Conservation (phyloP, 1,139 yeast species). For the Zygosaccharomyces pseudobailii region DNA sequence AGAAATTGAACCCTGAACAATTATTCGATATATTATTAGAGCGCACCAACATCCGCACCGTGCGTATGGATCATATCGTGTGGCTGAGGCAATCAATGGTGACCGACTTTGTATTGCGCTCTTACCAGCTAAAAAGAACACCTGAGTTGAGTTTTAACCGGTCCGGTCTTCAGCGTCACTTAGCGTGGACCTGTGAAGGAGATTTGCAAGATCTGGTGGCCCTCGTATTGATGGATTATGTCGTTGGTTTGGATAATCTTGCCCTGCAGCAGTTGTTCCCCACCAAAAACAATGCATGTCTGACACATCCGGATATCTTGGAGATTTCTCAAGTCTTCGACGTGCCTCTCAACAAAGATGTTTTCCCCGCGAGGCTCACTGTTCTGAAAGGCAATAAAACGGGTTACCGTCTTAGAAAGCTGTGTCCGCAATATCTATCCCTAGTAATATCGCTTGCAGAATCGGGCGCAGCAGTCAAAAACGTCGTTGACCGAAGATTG, state of each 20-base stretch:
- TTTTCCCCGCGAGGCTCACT: slow-evolving; percentile 13
- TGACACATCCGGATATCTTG: slow-evolving; percentile 17
- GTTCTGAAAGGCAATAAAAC: slow-evolving; percentile 21
- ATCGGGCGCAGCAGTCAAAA: slow-evolving; percentile 2
- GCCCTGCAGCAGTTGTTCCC: slow-evolving; percentile 23
- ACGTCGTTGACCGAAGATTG: slow-evolving; percentile 3
- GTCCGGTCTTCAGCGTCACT: slow-evolving; percentile 30
- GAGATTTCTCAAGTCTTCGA: slow-evolving; percentile 22
- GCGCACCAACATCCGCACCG: neutral
- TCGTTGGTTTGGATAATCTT: slow-evolving; percentile 22
- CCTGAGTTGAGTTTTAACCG: slow-evolving; percentile 23
- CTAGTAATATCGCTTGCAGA: slow-evolving; percentile 11
- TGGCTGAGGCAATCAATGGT: slow-evolving; percentile 32
- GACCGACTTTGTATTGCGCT: slow-evolving; percentile 21
- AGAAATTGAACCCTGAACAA: slow-evolving; percentile 19
- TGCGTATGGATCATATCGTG: slow-evolving; percentile 26
- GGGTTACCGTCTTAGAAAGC: slow-evolving; percentile 13
- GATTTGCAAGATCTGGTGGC: slow-evolving; percentile 23
- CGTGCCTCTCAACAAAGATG: slow-evolving; percentile 1
- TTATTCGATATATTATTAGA: slow-evolving; percentile 15
- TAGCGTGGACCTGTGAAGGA: slow-evolving; percentile 31
- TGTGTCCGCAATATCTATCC: slow-evolving; percentile 16
- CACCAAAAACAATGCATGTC: slow-evolving; percentile 14
- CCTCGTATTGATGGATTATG: slow-evolving; percentile 23
- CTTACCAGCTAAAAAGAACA: slow-evolving; percentile 8